Evolutionary conservation across 2,329 filamentous ascomycete species (phyloP).

Genomic region (Cercospora sp.): DNA sequence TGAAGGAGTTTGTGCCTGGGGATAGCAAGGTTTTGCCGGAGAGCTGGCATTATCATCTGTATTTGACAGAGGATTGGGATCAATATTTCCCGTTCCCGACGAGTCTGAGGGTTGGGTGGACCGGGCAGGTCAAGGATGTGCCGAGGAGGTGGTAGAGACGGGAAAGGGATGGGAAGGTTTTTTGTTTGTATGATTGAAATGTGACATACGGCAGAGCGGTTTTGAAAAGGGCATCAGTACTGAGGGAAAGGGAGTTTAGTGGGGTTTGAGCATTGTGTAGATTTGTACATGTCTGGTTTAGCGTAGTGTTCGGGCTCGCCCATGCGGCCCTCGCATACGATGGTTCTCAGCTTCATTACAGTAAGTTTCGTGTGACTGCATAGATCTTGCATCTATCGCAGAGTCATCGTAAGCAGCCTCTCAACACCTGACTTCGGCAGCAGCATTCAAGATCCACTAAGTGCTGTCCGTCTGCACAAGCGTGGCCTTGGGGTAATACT

Average conservation of each 20-base stretch:
- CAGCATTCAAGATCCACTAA: too few relatives aligned
- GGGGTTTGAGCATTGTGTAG: not conserved
- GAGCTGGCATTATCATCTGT: conserved; percentile 44
- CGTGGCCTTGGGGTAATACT: too few relatives aligned
- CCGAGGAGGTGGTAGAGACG: conserved; percentile 10
- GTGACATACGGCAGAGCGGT: not conserved
- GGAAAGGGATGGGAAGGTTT: too few relatives aligned
- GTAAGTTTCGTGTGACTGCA: too few relatives aligned
- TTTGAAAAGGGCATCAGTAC: not conserved
- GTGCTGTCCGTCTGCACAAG: too few relatives aligned
- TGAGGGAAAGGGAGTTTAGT: not conserved
- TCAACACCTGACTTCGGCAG: too few relatives aligned
- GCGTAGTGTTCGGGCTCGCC: not conserved
- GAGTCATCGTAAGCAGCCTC: too few relatives aligned
- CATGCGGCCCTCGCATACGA: too few relatives aligned
- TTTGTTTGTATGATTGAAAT: not conserved
- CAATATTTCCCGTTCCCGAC: conserved; percentile 51
- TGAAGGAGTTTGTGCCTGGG: conserved; percentile 39
- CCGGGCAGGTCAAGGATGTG: conserved; percentile 27
- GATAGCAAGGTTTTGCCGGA: conserved; percentile 39
- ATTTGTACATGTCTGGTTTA: not conserved
- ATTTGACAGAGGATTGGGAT: conserved; percentile 52
- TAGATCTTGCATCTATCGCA: too few relatives aligned
- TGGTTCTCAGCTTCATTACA: too few relatives aligned
- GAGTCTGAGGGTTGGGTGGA: conserved; percentile 41